Evolutionary conservation across 2,329 filamentous ascomycete species (phyloP), one percentile per base, ranked within the genome.

Genomic region (Zymoseptoria ardabiliae): DNA sequence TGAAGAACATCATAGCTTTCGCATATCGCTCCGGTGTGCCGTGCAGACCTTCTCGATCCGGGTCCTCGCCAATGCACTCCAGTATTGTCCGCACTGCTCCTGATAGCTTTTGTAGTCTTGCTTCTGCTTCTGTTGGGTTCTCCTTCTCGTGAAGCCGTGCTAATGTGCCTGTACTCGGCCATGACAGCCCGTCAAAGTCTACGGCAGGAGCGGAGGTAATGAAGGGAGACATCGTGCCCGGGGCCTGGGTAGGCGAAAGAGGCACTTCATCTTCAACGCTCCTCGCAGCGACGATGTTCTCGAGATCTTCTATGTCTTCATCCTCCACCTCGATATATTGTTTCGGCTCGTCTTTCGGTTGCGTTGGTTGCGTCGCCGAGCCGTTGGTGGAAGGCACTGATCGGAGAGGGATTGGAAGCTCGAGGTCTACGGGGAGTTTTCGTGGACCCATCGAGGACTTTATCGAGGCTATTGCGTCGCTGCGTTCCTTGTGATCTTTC

Each of bases 1-100:
- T 99, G 75, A 99, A 91, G 79, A 89, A 95, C 63, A 97, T 84
- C 83, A 99, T 86, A 13, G 94, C 94, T 76, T 96, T 94, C 53
- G 94, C 93, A 74, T 97, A 99, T 62, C 94, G 84, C 70, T 89
- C 85, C 0, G 94, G 94, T 0, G 85, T 87, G 54, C 81, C 80
- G n/a, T 80, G 77, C 56, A 87, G 74, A 3, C 85, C 85, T 69
- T 87, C 85, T 54, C 85, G 78, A 61, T 85, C 81, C 0, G 84
- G 83, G 64, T 87, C 85, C 68, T 87, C 85, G 53, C 85, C 85
- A 20, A 87, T 79, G 64, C 85, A 87, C 70, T 87, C 84, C 17
- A 87, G 72, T 50, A 87, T 85, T 0, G 85, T 87, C 56, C 78
- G 75, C 13, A 87, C 82, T 51, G 85, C 85, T 51, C 82, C 83